Evolutionary conservation across 805 yeast genomes (phyloP).

Genomic region (Limtongia smithiae): DNA sequence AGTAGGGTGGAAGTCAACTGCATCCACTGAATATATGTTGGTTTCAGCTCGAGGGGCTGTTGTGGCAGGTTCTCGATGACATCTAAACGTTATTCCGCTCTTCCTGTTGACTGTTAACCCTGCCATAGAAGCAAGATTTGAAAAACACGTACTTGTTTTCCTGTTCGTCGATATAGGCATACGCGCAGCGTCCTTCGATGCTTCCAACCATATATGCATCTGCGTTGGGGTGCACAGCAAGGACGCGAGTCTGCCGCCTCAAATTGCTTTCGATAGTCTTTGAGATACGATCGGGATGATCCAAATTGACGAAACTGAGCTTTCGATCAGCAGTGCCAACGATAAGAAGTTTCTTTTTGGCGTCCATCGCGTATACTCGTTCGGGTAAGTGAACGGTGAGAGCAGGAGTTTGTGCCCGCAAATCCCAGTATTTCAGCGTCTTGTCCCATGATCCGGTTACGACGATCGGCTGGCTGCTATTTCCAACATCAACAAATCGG

Average conservation of each 20-base stretch:
- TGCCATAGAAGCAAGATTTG: neutral
- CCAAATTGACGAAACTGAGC: slow-evolving; percentile 66
- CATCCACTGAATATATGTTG: slow-evolving; percentile 72
- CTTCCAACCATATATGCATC: slow-evolving; percentile 91
- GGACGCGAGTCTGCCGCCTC: slow-evolving; percentile 81
- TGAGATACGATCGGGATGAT: slow-evolving; percentile 75
- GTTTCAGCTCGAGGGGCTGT: slow-evolving; percentile 54
- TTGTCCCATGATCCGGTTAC: slow-evolving; percentile 97
- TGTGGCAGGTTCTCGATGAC: slow-evolving; percentile 74
- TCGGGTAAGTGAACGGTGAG: slow-evolving; percentile 83
- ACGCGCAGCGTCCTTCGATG: slow-evolving; percentile 92
- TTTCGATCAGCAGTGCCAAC: slow-evolving; percentile 94
- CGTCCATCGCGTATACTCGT: slow-evolving; percentile 84
- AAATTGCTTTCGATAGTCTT: slow-evolving; percentile 71
- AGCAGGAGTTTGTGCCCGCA: slow-evolving; percentile 73
- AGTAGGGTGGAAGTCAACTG: slow-evolving; percentile 80
- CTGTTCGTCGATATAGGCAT: slow-evolving; percentile 82
- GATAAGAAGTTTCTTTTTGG: slow-evolving; percentile 74
- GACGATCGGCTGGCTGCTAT: slow-evolving; percentile 69
- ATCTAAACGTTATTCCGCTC: slow-evolving; percentile 72
- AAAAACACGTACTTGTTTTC: slow-evolving; percentile 43
- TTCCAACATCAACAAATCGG: slow-evolving; percentile 77
- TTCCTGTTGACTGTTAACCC: too few relatives aligned
- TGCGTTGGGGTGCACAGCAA: slow-evolving; percentile 85
- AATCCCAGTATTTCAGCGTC: slow-evolving; percentile 91